These are phyloP conservation scores for Eucalyptus fibrosa DNA, from an alignment of 345 rosid species.

Conservation along the genomic window DNA sequence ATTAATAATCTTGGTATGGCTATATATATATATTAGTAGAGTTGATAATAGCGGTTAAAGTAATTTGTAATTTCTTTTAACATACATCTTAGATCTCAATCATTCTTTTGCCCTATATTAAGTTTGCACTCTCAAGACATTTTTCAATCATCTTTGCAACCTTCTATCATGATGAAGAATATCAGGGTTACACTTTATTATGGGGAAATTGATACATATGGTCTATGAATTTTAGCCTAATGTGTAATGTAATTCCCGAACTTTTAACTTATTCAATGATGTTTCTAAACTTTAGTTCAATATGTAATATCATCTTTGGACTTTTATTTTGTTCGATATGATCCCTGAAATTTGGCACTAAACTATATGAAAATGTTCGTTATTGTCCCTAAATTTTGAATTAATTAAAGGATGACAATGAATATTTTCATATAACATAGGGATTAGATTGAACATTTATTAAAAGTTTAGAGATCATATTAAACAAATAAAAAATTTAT, in stretches of 20 bases:
- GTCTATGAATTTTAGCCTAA: not conserved
- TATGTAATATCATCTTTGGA: accelerated
- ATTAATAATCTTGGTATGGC: no score
- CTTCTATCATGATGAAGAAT: not conserved
- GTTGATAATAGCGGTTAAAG: accelerated
- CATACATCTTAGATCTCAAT: not conserved
- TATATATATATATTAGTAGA: not conserved
- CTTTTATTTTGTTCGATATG: not conserved
- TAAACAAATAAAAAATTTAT: no score
- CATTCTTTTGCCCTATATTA: not conserved
- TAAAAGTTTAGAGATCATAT: no score
- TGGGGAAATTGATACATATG: not conserved
- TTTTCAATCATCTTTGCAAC: not conserved
- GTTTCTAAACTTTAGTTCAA: not conserved
- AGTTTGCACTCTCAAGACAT: not conserved
- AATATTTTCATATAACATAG: not conserved
- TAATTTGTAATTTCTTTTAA: not conserved
- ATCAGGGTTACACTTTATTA: not conserved
- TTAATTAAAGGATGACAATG: not conserved
- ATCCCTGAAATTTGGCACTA: no score
- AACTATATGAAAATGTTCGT: no score
- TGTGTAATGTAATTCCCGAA: not conserved
- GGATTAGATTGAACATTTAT: not conserved
- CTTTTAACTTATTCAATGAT: no score
- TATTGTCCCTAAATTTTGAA: not conserved